These are phyloP conservation scores for Pistacia atlantica DNA, from an alignment of 345 rosid species.

Conservation along the genomic window DNA sequence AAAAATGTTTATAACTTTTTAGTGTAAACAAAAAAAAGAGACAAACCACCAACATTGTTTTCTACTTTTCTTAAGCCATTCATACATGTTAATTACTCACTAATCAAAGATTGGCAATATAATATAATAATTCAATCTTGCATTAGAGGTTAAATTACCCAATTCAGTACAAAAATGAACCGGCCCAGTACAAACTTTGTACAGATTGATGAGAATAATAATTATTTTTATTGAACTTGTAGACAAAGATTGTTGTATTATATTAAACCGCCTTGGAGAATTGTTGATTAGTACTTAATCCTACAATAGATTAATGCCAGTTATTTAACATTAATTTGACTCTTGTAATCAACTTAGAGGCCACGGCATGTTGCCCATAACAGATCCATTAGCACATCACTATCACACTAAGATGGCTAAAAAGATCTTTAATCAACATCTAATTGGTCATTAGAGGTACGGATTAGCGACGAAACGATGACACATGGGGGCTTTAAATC, in stretches of 20 bases:
- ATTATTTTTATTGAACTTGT: not conserved
- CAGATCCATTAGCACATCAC: not conserved
- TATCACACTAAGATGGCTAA: not conserved
- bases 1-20: no score
- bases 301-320: not conserved
- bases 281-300: not conserved
- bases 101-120: not conserved
- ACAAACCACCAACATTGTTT: not conserved
- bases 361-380: constrained; percentile 9
- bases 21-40: no score
- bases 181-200: not conserved
- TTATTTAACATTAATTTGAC: not conserved
- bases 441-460: not conserved
- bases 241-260: not conserved
- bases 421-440: not conserved
- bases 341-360: constrained; percentile 12
- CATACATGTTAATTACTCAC: not conserved
- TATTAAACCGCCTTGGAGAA: not conserved
- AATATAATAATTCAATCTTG: not conserved
- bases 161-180: not conserved
- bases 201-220: not conserved
- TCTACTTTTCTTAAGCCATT: not conserved
- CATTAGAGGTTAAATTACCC: not conserved
- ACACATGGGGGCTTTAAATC: not conserved
- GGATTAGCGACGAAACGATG: not conserved